Evolutionary conservation across 192 early-diverging fungal species (phyloP), one percentile per base, ranked within the genome.

Genomic region (Entomortierella parvispora): DNA sequence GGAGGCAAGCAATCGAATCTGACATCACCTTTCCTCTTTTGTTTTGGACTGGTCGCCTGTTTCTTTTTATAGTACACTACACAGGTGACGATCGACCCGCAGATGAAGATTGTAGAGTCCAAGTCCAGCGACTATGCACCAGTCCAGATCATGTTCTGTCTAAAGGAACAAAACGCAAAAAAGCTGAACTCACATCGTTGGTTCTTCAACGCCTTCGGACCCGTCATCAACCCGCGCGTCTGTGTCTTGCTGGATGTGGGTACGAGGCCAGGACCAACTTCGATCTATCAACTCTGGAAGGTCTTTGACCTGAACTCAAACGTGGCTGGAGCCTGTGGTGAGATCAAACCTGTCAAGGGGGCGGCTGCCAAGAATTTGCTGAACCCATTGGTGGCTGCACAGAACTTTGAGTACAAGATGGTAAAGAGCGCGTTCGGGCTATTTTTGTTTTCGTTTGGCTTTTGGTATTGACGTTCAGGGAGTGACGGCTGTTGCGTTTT

Each of bases 371-470:
- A 81, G 52, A 90, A 92, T 32, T 46, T 90, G 52, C 10, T 92
- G 40, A 92, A 92, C 55, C 90, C 90, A n/a, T 55, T 93, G 15
- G 90, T 93, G 1, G 92, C 92, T 0, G 82, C 90, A 12, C 91
- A 93, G 64, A 91, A 92, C 71, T 92, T 92, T 83, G 91, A 92
- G 69, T 92, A 92, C 81, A 92, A 90, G 69, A 91, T 92, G 88
- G 83, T 76, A 68, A 67, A 52, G 2, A 12, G 8, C 4, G 5
- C 15, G 32, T 57, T 37, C 33, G 46, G 33, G 34, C 22, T 33
- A 40, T 25, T 17, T 25, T 10, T 25, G 3, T 4, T 50, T 50
- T 1, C 2, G 2, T n/a, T 22, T 28, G 4, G 10, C 28, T 53
- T 2, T 31, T 28, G 23, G 2, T 25, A 17, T 51, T 34, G 11